Evolutionary conservation across 768 basidiomycete species (phyloP), one percentile per base, ranked within the genome.

Genomic region (Crucibulum laeve): DNA sequence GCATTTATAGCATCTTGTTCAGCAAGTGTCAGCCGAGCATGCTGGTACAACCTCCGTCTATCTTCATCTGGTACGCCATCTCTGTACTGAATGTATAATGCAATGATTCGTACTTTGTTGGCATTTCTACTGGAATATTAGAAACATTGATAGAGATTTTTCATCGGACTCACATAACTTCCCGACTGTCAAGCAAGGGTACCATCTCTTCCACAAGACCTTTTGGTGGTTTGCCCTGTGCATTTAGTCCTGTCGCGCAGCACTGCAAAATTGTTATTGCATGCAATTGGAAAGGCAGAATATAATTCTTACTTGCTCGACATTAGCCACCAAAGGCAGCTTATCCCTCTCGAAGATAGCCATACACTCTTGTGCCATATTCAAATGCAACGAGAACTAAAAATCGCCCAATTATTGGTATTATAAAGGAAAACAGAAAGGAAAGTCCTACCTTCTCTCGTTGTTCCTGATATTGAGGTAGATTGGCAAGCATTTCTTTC

Each of bases 21-120:
- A 3, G 89, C 74, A 44, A 94, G 63, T 4, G 82, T 79, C 32
- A 99, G 67, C 34, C 91, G 76, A 15, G 95, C 96, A 60, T 99
- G 96, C 58, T 98, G 93, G 61, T 93, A 98, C 45, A 99, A 63
- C 45, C 96, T 75, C 47, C 94, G 80, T 43, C 91, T 83, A 64
- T 99, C 96, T 58, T 98, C 96, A 41, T 97, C 94, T n/a, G 96
- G 93, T 15, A 98, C 95, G 28, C 96, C 96, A 54, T 98, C 96
- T 22, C 94, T 84, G 61, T 84, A 77, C 60, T 95, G 84, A 53
- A 98, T 90, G 60, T 98, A 99, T 22, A 98, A 72, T 14, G 95
- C 91, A 46, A 99, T 88, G 53, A 99, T 87, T 33, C 96, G 88
- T 32, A 97, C 91, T 75, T 99, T 99, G 65, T 92, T 93, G 39